Percentiles rank a stretch among this genome's conserved stretches.
Conservation (phyloP, 2,329 filamentous ascomycete genomes). For the Fonsecaea multimorphosa region DNA sequence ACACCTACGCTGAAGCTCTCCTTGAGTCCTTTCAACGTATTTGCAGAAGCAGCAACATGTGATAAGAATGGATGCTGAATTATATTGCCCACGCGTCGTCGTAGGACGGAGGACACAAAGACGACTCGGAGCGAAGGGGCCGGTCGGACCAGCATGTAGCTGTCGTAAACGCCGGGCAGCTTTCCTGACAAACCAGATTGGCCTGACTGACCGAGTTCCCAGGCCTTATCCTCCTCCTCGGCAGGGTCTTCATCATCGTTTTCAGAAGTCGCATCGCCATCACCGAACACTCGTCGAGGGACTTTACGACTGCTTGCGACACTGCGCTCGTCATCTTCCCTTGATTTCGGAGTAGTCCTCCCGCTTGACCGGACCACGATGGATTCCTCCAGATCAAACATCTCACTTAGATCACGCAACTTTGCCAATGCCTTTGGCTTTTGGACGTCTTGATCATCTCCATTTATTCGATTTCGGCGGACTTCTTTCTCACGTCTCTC, state of each 20-base stretch:
- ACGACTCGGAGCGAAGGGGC: constrained; percentile 43
- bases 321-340: constrained; percentile 36
- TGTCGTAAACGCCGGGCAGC: constrained; percentile 44
- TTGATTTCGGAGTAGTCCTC: constrained; percentile 34
- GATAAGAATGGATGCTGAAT: constrained; percentile 52
- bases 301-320: constrained; percentile 24
- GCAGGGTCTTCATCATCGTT: constrained; percentile 17
- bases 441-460: not conserved
- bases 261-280: constrained; percentile 29
- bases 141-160: constrained; percentile 43
- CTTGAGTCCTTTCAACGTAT: constrained; percentile 47
- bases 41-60: constrained; percentile 49
- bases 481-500: constrained; percentile 26
- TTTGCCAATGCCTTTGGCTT: constrained; percentile 35
- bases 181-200: constrained; percentile 39
- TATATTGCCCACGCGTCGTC: constrained; percentile 40
- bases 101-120: constrained; percentile 44
- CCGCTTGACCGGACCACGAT: constrained; percentile 38
- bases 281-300: constrained; percentile 27
- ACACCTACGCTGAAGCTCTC: constrained; percentile 48
- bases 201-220: constrained; percentile 36
- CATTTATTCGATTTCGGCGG: constrained; percentile 6
- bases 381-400: constrained; percentile 43
- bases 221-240: constrained; percentile 21
- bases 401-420: constrained; percentile 41